Evolutionary conservation across 345 rosid genomes (phyloP).

Genomic region (Microcos paniculata): DNA sequence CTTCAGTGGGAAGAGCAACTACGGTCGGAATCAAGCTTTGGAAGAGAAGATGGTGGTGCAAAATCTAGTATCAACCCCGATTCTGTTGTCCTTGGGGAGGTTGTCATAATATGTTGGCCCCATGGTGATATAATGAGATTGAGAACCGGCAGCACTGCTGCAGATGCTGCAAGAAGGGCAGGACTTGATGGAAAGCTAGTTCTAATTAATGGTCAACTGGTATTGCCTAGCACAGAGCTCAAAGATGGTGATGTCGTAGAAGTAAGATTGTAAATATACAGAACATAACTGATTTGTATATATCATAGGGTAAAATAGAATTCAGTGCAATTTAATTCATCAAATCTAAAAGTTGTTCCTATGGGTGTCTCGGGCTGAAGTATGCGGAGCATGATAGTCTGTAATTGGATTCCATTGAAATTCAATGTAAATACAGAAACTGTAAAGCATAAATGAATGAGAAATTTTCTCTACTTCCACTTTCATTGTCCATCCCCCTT

Average conservation of each 20-base stretch:
- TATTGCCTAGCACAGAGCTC: slow-evolving; percentile 60
- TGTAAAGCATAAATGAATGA: slow-evolving; percentile 3
- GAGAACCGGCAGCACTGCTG: slow-evolving; percentile 68
- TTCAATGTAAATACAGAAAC: slow-evolving; percentile 10
- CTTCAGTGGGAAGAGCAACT: slow-evolving; percentile 74
- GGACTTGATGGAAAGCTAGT: slow-evolving; percentile 66
- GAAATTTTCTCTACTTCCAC: not conserved
- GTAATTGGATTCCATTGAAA: not conserved
- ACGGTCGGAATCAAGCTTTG: slow-evolving; percentile 40
- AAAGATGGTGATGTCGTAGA: slow-evolving; percentile 72
- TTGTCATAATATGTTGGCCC: slow-evolving; percentile 65
- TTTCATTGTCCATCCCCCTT: not conserved
- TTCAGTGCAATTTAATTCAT: not conserved
- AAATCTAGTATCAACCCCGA: slow-evolving; percentile 12
- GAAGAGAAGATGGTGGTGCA: slow-evolving; percentile 26
- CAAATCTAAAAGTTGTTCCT: not conserved
- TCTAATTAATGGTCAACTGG: slow-evolving; percentile 58
- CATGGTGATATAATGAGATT: slow-evolving; percentile 68
- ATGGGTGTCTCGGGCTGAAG: not conserved
- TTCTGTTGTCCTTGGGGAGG: slow-evolving; percentile 46
- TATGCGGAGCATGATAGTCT: slow-evolving; percentile 1
- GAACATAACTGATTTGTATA: not conserved
- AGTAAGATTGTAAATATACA: slow-evolving; percentile 40
- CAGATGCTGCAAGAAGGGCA: slow-evolving; percentile 66
- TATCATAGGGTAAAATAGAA: not conserved